Conservation (phyloP, 2,329 filamentous ascomycete genomes). For the Rhinocladiella similis region DNA sequence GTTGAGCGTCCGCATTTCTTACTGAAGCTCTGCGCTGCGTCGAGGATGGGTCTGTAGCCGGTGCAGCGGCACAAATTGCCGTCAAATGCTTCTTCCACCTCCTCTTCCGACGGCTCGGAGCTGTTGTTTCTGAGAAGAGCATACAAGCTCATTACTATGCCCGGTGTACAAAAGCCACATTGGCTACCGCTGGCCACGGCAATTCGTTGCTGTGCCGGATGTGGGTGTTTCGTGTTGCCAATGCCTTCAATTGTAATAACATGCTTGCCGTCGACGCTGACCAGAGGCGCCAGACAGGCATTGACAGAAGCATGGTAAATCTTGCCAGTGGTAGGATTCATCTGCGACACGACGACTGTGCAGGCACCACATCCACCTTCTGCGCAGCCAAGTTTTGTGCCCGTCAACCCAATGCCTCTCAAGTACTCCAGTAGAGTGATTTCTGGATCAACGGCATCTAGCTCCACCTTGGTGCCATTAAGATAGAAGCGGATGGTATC, state of each 20-base stretch:
- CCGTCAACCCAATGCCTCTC: slow-evolving; percentile 86
- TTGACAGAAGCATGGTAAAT: slow-evolving; percentile 98
- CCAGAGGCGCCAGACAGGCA: slow-evolving; percentile 88
- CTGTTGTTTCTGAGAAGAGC: slow-evolving; percentile 75
- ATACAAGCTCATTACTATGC: slow-evolving; percentile 97
- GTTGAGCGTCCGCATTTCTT: slow-evolving; percentile 57
- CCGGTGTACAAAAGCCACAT: slow-evolving; percentile 93
- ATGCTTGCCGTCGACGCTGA: slow-evolving; percentile 95
- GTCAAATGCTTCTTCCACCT: slow-evolving; percentile 94
- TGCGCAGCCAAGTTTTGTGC: slow-evolving; percentile 93
- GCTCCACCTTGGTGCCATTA: slow-evolving; percentile 84
- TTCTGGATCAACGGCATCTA: slow-evolving; percentile 88
- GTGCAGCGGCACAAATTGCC: slow-evolving; percentile 96
- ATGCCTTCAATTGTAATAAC: slow-evolving; percentile 98
- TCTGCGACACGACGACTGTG: slow-evolving; percentile 88
- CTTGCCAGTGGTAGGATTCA: slow-evolving; percentile 85
- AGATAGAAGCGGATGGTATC: slow-evolving; percentile 91
- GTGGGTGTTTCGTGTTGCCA: slow-evolving; percentile 80
- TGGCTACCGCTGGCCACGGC: slow-evolving; percentile 91
- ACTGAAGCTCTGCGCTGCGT: slow-evolving; percentile 89
- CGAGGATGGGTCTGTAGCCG: slow-evolving; percentile 88
- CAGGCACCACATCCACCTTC: slow-evolving; percentile 97
- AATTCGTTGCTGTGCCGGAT: slow-evolving; percentile 87
- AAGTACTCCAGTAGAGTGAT: slow-evolving; percentile 91
- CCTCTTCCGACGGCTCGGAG: slow-evolving; percentile 70